A percentile compares a stretch with the other conserved stretches of the same genome.
Evolutionary conservation across 176 grass and related monocot species (phyloP).

Genomic region (Leersia perrieri): DNA sequence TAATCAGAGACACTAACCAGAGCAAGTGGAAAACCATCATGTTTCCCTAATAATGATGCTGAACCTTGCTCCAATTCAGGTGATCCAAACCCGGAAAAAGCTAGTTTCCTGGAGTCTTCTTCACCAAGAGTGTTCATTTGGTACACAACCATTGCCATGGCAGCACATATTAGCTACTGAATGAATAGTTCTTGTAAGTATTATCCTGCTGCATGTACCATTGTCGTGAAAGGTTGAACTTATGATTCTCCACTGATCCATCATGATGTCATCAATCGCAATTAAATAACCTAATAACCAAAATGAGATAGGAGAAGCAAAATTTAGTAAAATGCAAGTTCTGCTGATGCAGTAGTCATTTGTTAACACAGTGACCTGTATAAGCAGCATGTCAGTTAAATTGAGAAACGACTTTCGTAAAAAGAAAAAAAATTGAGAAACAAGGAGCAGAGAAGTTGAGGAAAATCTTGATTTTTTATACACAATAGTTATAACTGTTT

Average conservation of each 20-base stretch:
- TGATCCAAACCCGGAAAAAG: background rate
- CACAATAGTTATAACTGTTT: too few relatives aligned
- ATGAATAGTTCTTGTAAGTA: conserved; percentile 25
- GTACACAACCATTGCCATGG: conserved; percentile 33
- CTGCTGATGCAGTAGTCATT: too few relatives aligned
- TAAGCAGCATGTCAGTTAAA: too few relatives aligned
- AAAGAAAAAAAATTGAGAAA: too few relatives aligned
- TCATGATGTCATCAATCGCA: conserved; percentile 28
- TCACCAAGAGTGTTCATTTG: conserved; percentile 24
- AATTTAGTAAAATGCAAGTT: background rate
- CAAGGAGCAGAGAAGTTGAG: too few relatives aligned
- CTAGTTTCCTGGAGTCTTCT: conserved; percentile 30
- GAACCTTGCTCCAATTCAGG: conserved; percentile 9
- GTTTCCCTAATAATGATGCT: background rate
- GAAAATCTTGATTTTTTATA: too few relatives aligned
- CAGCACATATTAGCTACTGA: conserved; percentile 15
- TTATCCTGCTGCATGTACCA: conserved; percentile 26
- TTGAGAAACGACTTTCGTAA: too few relatives aligned
- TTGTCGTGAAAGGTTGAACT: background rate
- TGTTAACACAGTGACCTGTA: too few relatives aligned
- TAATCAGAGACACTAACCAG: conserved; percentile 26
- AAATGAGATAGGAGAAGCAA: background rate
- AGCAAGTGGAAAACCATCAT: conserved; percentile 37
- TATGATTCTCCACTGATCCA: conserved; percentile 2
- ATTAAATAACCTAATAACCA: conserved; percentile 33